Conservation (phyloP, 257 asterid species). For the Buddleja alternifolia region DNA sequence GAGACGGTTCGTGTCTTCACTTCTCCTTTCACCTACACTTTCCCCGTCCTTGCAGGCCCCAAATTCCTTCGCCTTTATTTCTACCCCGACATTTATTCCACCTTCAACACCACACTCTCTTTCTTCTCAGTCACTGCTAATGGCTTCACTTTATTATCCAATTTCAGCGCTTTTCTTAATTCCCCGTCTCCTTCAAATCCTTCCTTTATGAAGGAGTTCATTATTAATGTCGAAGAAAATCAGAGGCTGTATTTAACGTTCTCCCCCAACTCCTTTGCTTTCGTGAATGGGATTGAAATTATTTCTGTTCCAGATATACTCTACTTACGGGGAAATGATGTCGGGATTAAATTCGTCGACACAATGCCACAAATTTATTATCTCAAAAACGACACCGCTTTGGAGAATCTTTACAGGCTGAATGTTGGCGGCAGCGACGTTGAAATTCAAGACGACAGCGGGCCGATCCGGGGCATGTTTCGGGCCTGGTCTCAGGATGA, state of each 20-base stretch:
- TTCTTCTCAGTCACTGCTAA: slow-evolving; percentile 50
- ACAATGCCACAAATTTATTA: neutral
- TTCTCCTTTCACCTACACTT: slow-evolving; percentile 46
- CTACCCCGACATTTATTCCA: slow-evolving; percentile 40
- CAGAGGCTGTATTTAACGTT: slow-evolving; percentile 40
- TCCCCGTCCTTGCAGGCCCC: slow-evolving; percentile 47
- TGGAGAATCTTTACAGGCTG: slow-evolving; percentile 44
- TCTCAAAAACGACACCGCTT: slow-evolving; percentile 25
- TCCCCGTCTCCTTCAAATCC: neutral
- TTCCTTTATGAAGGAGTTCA: slow-evolving; percentile 30
- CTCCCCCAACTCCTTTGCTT: slow-evolving; percentile 50
- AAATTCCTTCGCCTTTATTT: slow-evolving; percentile 66
- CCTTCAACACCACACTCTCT: neutral
- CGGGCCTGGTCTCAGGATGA: slow-evolving; percentile 41
- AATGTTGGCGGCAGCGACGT: slow-evolving; percentile 33
- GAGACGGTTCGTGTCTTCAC: slow-evolving; percentile 42
- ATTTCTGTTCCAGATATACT: slow-evolving; percentile 50
- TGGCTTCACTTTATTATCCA: slow-evolving; percentile 38
- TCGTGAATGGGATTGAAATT: slow-evolving; percentile 67
- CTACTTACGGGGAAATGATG: slow-evolving; percentile 30
- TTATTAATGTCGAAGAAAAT: slow-evolving; percentile 24
- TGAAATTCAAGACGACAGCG: slow-evolving; percentile 23
- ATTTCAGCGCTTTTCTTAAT: slow-evolving; percentile 45
- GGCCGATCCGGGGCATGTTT: slow-evolving; percentile 34
- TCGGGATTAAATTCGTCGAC: neutral